phyloP scores from a whole-genome alignment of 371 early-diverging fungal genomes.

The Chytridiales sp. region DNA sequence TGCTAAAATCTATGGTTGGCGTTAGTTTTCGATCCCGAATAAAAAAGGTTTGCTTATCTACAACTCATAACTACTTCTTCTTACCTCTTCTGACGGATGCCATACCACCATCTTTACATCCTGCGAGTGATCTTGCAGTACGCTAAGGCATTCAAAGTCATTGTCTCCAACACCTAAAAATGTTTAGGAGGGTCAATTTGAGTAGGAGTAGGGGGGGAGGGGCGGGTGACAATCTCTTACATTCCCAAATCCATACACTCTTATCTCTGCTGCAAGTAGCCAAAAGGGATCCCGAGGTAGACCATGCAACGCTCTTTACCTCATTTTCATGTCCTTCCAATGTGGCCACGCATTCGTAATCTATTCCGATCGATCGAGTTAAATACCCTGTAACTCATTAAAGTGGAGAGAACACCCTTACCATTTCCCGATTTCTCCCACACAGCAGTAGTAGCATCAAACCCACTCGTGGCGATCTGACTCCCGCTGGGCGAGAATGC shows the following conservation, averaged over 20 bases:
- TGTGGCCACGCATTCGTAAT: conserved; percentile 89
- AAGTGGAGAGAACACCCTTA: conserved; percentile 26
- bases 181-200: conserved; percentile 2
- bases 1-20: conserved; percentile 71
- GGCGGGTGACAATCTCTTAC: conserved; percentile 34
- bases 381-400: neutral
- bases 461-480: conserved; percentile 85
- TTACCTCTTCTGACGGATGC: conserved; percentile 82
- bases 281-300: conserved; percentile 72
- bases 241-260: conserved; percentile 98
- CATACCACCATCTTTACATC: conserved; percentile 94
- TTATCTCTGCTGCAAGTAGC: conserved; percentile 95
- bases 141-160: conserved; percentile 93
- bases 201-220: neutral
- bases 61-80: neutral
- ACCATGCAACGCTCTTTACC: conserved; percentile 91
- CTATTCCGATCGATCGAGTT: conserved; percentile 32
- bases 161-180: conserved; percentile 53
- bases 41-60: too few species aligned
- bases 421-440: conserved; percentile 72
- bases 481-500: conserved; percentile 78
- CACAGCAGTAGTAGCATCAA: conserved; percentile 90
- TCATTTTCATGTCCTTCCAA: conserved; percentile 99
- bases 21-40: neutral
- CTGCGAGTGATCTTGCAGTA: conserved; percentile 93